phyloP scores from a whole-genome alignment of 106 monocot species.

The Acorus calamus region DNA sequence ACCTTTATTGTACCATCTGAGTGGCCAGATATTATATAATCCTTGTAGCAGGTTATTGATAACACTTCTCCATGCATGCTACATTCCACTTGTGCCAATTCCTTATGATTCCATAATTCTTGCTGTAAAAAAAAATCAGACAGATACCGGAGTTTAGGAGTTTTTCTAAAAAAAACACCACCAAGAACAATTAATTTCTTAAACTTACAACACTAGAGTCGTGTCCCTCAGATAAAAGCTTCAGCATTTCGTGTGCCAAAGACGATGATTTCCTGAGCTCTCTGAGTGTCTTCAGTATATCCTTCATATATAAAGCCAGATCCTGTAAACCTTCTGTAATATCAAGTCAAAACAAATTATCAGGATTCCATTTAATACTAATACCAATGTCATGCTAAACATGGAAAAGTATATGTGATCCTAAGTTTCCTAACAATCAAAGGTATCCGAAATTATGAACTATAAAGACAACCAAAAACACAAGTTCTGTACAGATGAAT shows the following conservation, averaged over 20 bases:
- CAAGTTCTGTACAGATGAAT: no score
- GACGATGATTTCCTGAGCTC: constrained; percentile 45
- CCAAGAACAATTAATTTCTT: background rate
- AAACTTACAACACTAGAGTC: constrained; percentile 46
- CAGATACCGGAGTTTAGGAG: background rate
- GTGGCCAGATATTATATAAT: constrained; percentile 42
- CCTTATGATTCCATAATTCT: constrained; percentile 47
- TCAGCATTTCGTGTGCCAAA: constrained; percentile 47
- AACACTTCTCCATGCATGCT: constrained; percentile 38
- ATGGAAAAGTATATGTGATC: no score
- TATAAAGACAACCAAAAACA: no score
- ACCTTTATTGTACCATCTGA: constrained; percentile 57
- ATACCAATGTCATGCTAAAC: no score
- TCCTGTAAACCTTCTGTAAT: constrained; percentile 48
- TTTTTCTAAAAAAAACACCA: background rate
- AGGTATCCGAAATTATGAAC: no score
- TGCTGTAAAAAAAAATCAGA: constrained; percentile 6
- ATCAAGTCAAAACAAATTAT: no score
- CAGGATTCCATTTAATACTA: no score
- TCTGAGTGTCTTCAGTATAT: constrained; percentile 39
- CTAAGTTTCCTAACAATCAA: no score
- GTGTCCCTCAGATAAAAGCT: constrained; percentile 39
- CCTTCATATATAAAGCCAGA: constrained; percentile 35
- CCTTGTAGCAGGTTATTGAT: constrained; percentile 28
- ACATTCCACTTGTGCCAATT: constrained; percentile 38